Evolutionary conservation across 2,329 filamentous ascomycete genomes (phyloP).

Genomic region (Aspergillus luchuensis): DNA sequence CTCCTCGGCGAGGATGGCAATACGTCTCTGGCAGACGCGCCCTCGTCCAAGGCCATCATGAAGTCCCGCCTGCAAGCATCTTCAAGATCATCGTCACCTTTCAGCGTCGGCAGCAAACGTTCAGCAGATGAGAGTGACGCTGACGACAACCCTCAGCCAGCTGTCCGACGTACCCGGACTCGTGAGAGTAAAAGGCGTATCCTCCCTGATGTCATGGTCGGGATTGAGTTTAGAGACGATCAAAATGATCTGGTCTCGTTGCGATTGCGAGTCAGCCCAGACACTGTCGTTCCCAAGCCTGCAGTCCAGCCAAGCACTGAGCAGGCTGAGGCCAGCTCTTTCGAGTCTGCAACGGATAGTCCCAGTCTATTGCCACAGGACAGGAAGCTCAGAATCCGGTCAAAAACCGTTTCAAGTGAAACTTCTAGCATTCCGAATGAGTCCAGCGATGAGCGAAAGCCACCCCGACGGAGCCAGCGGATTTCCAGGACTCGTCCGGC

Average conservation of each 20-base stretch:
- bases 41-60: conserved; percentile 28
- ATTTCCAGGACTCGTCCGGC: conserved; percentile 21
- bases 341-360: conserved; percentile 11
- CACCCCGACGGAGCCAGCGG: conserved; percentile 24
- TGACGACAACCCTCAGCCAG: conserved; percentile 38
- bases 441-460: conserved; percentile 20
- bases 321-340: conserved; percentile 13
- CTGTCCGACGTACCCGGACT: conserved; percentile 29
- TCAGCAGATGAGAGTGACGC: conserved; percentile 44
- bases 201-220: conserved; percentile 42
- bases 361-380: conserved; percentile 6
- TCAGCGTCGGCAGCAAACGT: conserved; percentile 46
- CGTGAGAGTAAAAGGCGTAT: conserved; percentile 37
- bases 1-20: conserved; percentile 51
- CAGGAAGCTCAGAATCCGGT: conserved; percentile 14
- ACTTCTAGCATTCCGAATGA: conserved; percentile 18
- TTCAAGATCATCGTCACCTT: conserved; percentile 45
- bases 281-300: conserved; percentile 22
- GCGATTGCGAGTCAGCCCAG: conserved; percentile 36
- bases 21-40: conserved; percentile 24
- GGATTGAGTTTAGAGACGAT: conserved; percentile 41
- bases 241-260: conserved; percentile 43
- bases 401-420: conserved; percentile 12
- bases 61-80: conserved; percentile 38
- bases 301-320: neutral